Conservation (phyloP, 1,284 basidiomycete species). For the Bjerkandera adusta region DNA sequence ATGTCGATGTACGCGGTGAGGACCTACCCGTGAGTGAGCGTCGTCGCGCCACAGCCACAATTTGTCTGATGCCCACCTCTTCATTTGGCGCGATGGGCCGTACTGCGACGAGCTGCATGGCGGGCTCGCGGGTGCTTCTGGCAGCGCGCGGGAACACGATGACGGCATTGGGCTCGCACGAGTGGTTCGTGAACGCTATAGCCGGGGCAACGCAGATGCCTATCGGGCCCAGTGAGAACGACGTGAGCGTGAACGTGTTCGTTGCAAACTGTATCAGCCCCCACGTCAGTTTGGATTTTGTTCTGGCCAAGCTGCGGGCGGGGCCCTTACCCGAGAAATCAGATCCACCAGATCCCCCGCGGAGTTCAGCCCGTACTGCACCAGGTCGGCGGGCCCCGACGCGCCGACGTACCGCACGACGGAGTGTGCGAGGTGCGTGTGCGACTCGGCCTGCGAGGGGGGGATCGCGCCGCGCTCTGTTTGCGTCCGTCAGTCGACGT, state of each 20-base stretch:
- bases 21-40: constrained; percentile 6
- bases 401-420: constrained; percentile 66
- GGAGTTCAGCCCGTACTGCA: constrained; percentile 52
- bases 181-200: constrained; percentile 86
- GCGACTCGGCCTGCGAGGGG: constrained; percentile 47
- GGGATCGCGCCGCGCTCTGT: constrained; percentile 19
- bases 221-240: constrained; percentile 72
- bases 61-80: constrained; percentile 55
- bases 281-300: background rate
- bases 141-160: constrained; percentile 78
- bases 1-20: constrained; percentile 76
- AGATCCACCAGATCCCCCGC: constrained; percentile 65
- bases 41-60: background rate
- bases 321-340: constrained; percentile 60
- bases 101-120: constrained; percentile 73
- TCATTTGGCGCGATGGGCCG: constrained; percentile 60
- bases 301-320: too few relatives aligned
- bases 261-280: constrained; percentile 78
- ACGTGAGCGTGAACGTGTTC: constrained; percentile 86
- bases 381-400: constrained; percentile 54
- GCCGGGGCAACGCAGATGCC: constrained; percentile 80
- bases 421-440: constrained; percentile 68
- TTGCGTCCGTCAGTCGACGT: too few relatives aligned
- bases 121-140: constrained; percentile 45
- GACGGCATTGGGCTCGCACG: constrained; percentile 87